phyloP scores from a whole-genome alignment of 352 stramenopile genomes.

The Vaucheria bursata region DNA sequence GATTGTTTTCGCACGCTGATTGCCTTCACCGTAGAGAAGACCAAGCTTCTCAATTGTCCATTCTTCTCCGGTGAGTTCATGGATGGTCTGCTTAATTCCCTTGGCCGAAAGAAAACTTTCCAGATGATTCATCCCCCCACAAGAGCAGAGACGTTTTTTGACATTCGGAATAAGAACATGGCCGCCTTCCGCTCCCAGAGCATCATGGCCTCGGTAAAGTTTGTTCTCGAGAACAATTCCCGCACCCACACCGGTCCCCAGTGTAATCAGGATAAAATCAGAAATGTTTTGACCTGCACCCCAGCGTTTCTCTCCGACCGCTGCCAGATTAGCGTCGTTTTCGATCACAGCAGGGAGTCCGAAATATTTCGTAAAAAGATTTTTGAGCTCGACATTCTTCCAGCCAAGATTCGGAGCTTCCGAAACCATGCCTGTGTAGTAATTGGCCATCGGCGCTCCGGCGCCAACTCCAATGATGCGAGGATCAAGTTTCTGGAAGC shows the following conservation, averaged over 20 bases:
- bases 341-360: background rate
- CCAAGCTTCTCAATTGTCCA: background rate
- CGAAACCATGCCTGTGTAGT: background rate
- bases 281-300: background rate
- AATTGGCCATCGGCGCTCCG: background rate
- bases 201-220: background rate
- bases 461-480: background rate
- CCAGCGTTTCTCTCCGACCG: background rate
- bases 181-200: background rate
- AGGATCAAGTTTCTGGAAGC: background rate
- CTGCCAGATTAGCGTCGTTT: background rate
- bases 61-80: background rate
- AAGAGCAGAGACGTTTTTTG: background rate
- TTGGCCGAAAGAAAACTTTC: background rate
- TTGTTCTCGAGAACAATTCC: background rate
- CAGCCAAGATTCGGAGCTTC: background rate
- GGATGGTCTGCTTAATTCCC: background rate
- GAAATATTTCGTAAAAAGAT: background rate
- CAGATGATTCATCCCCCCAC: background rate
- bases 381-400: background rate
- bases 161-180: background rate
- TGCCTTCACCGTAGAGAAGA: background rate
- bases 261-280: background rate
- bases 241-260: background rate
- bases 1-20: background rate